Conservation (phyloP, 2,329 filamentous ascomycete genomes). For the Colletotrichum spinosum region DNA sequence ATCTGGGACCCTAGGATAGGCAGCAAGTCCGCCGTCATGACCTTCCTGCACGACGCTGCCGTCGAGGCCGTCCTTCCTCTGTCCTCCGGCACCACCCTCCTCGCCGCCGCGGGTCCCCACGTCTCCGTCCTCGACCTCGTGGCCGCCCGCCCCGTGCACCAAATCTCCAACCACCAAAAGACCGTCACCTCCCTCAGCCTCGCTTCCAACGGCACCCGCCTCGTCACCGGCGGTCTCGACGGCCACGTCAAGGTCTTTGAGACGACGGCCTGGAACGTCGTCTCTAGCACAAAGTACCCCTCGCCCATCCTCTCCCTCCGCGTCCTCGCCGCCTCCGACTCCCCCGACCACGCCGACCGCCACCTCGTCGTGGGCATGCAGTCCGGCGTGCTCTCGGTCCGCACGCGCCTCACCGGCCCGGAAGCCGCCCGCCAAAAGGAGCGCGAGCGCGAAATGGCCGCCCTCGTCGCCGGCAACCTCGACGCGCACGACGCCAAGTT, state of each 20-base stretch:
- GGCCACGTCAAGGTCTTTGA: constrained; percentile 98
- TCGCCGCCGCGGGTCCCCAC: constrained; percentile 86
- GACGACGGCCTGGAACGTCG: constrained; percentile 93
- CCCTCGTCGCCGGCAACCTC: constrained; percentile 80
- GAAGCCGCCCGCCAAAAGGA: constrained; percentile 82
- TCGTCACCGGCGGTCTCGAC: constrained; percentile 90
- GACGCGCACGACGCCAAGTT: constrained; percentile 81
- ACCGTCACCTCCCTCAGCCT: constrained; percentile 90
- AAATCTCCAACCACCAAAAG: constrained; percentile 97
- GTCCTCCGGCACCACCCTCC: constrained; percentile 85
- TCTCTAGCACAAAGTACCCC: constrained; percentile 93
- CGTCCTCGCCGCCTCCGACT: constrained; percentile 67
- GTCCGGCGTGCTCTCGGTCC: constrained; percentile 89
- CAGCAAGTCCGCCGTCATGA: constrained; percentile 75
- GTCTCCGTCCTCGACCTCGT: constrained; percentile 94
- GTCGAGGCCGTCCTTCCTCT: constrained; percentile 91
- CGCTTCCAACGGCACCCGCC: constrained; percentile 81
- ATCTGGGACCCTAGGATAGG: constrained; percentile 91
- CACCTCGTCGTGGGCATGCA: constrained; percentile 96
- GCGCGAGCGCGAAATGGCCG: constrained; percentile 86
- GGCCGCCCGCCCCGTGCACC: constrained; percentile 85
- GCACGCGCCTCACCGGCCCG: constrained; percentile 86
- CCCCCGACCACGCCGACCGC: constrained; percentile 68
- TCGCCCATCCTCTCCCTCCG: constrained; percentile 88
- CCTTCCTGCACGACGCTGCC: constrained; percentile 92